Conservation (phyloP, 1,284 basidiomycete genomes). For the Volvariella volvacea region DNA sequence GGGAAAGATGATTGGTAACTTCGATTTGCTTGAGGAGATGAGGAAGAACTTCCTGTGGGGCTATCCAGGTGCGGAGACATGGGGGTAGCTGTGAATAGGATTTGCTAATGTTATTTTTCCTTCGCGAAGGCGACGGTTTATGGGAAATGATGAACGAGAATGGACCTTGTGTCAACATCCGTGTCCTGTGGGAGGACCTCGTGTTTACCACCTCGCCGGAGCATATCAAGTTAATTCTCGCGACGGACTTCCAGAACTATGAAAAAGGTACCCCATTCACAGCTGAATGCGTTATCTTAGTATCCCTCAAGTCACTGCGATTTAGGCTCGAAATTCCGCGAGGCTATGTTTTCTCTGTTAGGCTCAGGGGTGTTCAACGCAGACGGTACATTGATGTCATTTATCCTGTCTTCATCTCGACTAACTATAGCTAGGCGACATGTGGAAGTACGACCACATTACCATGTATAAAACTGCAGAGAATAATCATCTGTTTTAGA, state of each 20-base stretch:
- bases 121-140: slow-evolving; percentile 13
- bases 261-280: slow-evolving; percentile 7
- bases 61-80: slow-evolving; percentile 16
- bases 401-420: background rate
- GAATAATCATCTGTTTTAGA: slow-evolving; percentile 15
- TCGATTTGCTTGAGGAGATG: slow-evolving; percentile 14
- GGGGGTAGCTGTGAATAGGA: background rate
- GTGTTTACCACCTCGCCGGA: slow-evolving; percentile 9
- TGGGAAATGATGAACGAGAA: slow-evolving; percentile 4
- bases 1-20: slow-evolving; percentile 16
- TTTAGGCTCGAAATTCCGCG: slow-evolving; percentile 28
- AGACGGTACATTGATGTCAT: slow-evolving; percentile 26
- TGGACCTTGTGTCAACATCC: slow-evolving; percentile 14
- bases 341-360: slow-evolving; percentile 33
- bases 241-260: slow-evolving; percentile 3
- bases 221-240: slow-evolving; percentile 15
- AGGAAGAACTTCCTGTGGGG: slow-evolving; percentile 13
- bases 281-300: too few relatives aligned
- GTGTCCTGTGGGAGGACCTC: slow-evolving; percentile 1
- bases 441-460: slow-evolving; percentile 35
- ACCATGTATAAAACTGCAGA: background rate
- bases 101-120: background rate
- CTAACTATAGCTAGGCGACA: slow-evolving; percentile 27
- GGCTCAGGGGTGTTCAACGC: slow-evolving; percentile 58
- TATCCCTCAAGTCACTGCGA: background rate